Evolutionary conservation across 164 flowering plant species (phyloP).

Genomic region (Paratinospora sagittata): DNA sequence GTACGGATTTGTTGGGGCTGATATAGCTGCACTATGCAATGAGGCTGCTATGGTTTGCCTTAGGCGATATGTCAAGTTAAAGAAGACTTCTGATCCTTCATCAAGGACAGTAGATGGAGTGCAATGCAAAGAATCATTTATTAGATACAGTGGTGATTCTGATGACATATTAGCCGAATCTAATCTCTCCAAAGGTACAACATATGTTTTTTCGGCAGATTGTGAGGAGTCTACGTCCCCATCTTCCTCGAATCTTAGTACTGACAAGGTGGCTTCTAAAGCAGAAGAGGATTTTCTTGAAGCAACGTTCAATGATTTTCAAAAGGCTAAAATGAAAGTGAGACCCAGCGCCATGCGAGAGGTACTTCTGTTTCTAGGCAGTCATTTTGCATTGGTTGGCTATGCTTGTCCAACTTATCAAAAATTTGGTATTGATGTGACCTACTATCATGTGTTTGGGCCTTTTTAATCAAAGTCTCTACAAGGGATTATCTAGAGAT

Average conservation of each 20-base stretch:
- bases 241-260: slow-evolving; percentile 17
- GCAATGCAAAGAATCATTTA: slow-evolving; percentile 6
- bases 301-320: slow-evolving; percentile 67
- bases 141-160: slow-evolving; percentile 19
- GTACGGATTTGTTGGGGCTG: slow-evolving; percentile 98
- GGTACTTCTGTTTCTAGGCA: slow-evolving; percentile 36
- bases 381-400: neutral
- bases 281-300: slow-evolving; percentile 26
- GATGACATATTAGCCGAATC: slow-evolving; percentile 4
- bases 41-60: slow-evolving; percentile 74
- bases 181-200: too few species aligned
- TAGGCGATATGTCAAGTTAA: slow-evolving; percentile 37
- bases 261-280: slow-evolving; percentile 7
- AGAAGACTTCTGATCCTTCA: slow-evolving; percentile 11
- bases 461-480: neutral
- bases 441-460: neutral
- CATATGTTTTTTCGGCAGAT: too few species aligned
- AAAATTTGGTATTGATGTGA: neutral
- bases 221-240: neutral
- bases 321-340: slow-evolving; percentile 77
- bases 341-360: slow-evolving; percentile 99
- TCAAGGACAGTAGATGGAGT: neutral
- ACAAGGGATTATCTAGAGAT: neutral
- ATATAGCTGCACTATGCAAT: slow-evolving; percentile 77
- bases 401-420: neutral